Evolutionary conservation across 805 yeast species (phyloP), one percentile per base, ranked within the genome.

Genomic region (Metschnikowia santaceciliae): DNA sequence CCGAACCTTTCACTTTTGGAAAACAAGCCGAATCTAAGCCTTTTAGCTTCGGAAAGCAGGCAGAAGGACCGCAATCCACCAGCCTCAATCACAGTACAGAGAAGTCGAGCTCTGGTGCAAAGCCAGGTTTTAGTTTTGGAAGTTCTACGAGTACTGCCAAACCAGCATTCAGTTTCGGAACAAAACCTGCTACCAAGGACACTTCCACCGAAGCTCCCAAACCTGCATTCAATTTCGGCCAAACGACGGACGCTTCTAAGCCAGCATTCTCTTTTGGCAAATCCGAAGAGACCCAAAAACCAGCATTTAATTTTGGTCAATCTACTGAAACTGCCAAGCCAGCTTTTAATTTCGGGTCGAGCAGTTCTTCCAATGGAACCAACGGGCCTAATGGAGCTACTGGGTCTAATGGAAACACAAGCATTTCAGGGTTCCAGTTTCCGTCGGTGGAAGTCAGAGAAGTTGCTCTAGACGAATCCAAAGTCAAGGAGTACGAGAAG

Each of bases 401-500:
- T 17, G 39, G 23, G 7, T 14, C 39, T 6, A 36, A 32, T 5
- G 37, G 32, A 7, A 22, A 10, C 46, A 22, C 37, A 4, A 20
- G 22, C 13, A 32, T 6, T 15, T 20, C 37, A 4, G 40, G 11
- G 10, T 61, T 60, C 47, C 48, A 36, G 35, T 66, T 71, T 41
- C 73, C 74, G 3, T 54, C 57, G 11, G 63, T 63, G 23, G 58
- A 56, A 8, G 52, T 56, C 2, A 46, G 55, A 3, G 32, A 46
- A 7, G 68, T 58, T 15, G 42, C 35, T 3, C 50, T 70, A 38
- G 65, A 70, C 47, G 52, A 53, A n/a, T 49, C 49, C 4, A 60
- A 64, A 55, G 72, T 70, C 10, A 60, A 60, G 30, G 53, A 59
- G 42, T 67, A 60, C 53, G 66, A 64, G 48, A 40, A 53, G 7